Conservation (phyloP, 106 monocot species). For the Hemerocallis citrina region DNA sequence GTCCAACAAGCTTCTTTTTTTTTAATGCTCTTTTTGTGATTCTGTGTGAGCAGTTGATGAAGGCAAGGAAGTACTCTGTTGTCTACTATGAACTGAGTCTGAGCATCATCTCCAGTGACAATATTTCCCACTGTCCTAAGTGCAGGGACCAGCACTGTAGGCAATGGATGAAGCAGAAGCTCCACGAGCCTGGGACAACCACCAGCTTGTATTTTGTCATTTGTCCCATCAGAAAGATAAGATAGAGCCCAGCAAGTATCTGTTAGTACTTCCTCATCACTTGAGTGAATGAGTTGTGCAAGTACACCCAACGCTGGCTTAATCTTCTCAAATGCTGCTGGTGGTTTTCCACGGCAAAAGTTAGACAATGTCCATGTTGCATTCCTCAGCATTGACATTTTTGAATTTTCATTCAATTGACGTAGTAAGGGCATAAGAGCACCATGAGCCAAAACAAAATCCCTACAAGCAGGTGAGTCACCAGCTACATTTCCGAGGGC, state of each 20-base stretch:
- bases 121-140: slow-evolving; percentile 36
- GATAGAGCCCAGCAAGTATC: slow-evolving; percentile 40
- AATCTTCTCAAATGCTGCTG: slow-evolving; percentile 40
- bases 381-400: slow-evolving; percentile 52
- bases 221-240: slow-evolving; percentile 35
- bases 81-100: slow-evolving; percentile 35
- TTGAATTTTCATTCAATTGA: slow-evolving; percentile 41
- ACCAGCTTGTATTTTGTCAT: slow-evolving; percentile 29
- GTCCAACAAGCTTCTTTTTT: slow-evolving; percentile 41
- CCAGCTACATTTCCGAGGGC: slow-evolving; percentile 56
- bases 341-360: slow-evolving; percentile 44
- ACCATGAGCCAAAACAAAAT: slow-evolving; percentile 41
- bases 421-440: slow-evolving; percentile 33
- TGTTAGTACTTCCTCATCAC: slow-evolving; percentile 34
- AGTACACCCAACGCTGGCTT: slow-evolving; percentile 27
- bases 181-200: slow-evolving; percentile 32
- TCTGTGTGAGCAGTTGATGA: slow-evolving; percentile 15
- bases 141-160: slow-evolving; percentile 26
- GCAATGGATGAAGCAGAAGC: slow-evolving; percentile 28
- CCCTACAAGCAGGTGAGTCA: slow-evolving; percentile 45
- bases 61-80: slow-evolving; percentile 14
- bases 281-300: slow-evolving; percentile 26
- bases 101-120: slow-evolving; percentile 50
- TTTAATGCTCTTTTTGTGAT: slow-evolving; percentile 29
- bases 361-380: slow-evolving; percentile 62